Evolutionary conservation across 257 asterid species (phyloP).

Genomic region (Ilex aquifolium): DNA sequence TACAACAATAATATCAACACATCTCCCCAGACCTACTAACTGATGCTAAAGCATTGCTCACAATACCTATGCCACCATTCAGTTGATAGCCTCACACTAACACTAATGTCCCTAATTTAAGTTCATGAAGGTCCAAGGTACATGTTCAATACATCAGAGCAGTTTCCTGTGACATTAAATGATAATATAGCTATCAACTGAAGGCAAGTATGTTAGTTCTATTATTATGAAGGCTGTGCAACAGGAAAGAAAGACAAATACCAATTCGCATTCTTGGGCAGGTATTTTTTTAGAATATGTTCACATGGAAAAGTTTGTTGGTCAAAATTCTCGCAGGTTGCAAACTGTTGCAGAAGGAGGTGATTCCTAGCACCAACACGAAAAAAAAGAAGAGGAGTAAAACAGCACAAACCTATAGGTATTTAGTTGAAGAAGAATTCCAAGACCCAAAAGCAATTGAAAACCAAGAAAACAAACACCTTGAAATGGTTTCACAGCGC

Average conservation of each 20-base stretch:
- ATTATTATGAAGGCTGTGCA: not conserved
- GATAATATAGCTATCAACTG: too few relatives aligned
- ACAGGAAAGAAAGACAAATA: not conserved
- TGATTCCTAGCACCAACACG: not conserved
- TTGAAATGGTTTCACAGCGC: conserved; percentile 69
- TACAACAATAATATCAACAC: too few relatives aligned
- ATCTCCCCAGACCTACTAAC: too few relatives aligned
- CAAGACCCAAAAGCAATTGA: conserved; percentile 83
- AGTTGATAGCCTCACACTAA: too few relatives aligned
- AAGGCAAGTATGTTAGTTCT: not conserved
- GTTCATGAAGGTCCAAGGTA: too few relatives aligned
- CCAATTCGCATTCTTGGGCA: too few relatives aligned
- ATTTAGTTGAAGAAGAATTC: conserved; percentile 80
- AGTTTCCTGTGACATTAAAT: too few relatives aligned
- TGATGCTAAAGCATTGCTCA: too few relatives aligned
- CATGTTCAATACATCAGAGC: too few relatives aligned
- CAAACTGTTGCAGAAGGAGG: conserved; percentile 6
- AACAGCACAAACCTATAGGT: conserved; percentile 54
- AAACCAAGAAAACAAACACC: conserved; percentile 83
- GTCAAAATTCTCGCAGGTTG: not conserved
- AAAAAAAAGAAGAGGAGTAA: conserved; percentile 14
- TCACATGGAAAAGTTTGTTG: not conserved
- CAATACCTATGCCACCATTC: too few relatives aligned
- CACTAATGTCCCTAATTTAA: too few relatives aligned
- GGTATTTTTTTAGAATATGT: not conserved